These are phyloP conservation scores for Kwoniella sp. DNA, from an alignment of 768 basidiomycete genomes.

Conservation along the genomic window DNA sequence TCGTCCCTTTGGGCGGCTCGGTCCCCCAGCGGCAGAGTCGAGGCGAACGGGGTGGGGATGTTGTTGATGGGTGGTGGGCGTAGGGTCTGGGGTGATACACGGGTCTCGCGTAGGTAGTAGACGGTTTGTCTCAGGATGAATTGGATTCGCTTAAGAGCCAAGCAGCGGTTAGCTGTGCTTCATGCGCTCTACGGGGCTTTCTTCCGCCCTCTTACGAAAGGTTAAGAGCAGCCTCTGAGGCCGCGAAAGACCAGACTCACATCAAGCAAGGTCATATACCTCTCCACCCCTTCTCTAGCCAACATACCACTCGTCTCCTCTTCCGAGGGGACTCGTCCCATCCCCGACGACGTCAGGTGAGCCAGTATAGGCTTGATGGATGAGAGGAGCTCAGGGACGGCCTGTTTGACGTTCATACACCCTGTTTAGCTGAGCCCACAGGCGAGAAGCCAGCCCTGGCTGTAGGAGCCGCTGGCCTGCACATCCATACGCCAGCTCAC, in stretches of 20 bases:
- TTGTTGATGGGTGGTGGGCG: slow-evolving; percentile 21
- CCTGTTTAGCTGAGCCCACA: too few relatives aligned
- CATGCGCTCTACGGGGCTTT: too few relatives aligned
- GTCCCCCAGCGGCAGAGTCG: slow-evolving; percentile 14
- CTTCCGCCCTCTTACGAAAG: too few relatives aligned
- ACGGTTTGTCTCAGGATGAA: slow-evolving; percentile 43
- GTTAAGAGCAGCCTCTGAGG: too few relatives aligned
- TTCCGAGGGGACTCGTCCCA: neutral
- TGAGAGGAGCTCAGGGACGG: slow-evolving; percentile 30
- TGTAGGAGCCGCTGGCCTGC: too few relatives aligned
- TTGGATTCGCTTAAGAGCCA: slow-evolving; percentile 42
- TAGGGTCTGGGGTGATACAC: slow-evolving; percentile 22
- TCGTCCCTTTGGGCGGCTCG: neutral
- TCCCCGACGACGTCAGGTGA: slow-evolving; percentile 15
- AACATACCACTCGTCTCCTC: slow-evolving; percentile 22
- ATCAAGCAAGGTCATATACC: slow-evolving; percentile 34
- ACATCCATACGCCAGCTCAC: too few relatives aligned
- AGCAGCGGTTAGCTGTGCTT: too few relatives aligned
- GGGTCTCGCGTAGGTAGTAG: slow-evolving; percentile 39
- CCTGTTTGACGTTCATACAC: slow-evolving; percentile 9
- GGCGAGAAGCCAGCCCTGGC: too few relatives aligned
- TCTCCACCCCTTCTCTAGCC: slow-evolving; percentile 27
- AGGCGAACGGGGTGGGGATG: slow-evolving; percentile 40
- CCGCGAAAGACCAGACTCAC: too few relatives aligned
- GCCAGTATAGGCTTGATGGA: slow-evolving; percentile 36